Conservation (phyloP, 371 early-diverging fungal genomes). For the Actinomucor elegans region DNA sequence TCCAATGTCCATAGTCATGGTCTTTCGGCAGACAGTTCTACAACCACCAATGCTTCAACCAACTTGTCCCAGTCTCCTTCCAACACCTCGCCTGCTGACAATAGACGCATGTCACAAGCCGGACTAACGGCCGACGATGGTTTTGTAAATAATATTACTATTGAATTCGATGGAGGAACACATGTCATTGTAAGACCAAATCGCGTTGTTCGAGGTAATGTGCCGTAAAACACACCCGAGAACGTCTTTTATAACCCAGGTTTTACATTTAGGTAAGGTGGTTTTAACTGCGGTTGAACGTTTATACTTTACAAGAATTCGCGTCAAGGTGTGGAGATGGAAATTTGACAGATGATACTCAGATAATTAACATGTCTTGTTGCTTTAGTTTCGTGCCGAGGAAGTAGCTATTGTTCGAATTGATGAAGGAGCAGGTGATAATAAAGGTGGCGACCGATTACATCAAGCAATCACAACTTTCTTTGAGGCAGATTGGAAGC, state of each 20-base stretch:
- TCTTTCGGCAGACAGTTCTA: background rate
- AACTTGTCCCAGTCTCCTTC: background rate
- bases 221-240: too few relatives aligned
- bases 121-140: constrained; percentile 2
- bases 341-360: background rate
- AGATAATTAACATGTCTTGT: background rate
- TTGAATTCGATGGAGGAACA: constrained; percentile 42
- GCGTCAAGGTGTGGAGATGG: constrained; percentile 34
- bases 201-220: constrained; percentile 35
- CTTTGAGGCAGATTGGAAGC: constrained; percentile 32
- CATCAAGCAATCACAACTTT: constrained; percentile 40
- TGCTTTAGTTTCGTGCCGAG: constrained; percentile 43
- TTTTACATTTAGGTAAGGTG: constrained; percentile 43
- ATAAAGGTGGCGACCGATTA: constrained; percentile 19
- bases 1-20: background rate
- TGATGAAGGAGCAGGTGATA: constrained; percentile 20
- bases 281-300: constrained; percentile 26
- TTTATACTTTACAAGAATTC: constrained; percentile 32
- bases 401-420: constrained; percentile 32
- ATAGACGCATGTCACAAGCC: constrained; percentile 4
- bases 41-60: background rate
- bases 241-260: too few relatives aligned
- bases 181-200: constrained; percentile 47
- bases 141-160: constrained; percentile 9
- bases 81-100: background rate